Base-by-base conservation (phyloP, 345 rosid genomes). In the Eucalyptus tenuipes region DNA sequence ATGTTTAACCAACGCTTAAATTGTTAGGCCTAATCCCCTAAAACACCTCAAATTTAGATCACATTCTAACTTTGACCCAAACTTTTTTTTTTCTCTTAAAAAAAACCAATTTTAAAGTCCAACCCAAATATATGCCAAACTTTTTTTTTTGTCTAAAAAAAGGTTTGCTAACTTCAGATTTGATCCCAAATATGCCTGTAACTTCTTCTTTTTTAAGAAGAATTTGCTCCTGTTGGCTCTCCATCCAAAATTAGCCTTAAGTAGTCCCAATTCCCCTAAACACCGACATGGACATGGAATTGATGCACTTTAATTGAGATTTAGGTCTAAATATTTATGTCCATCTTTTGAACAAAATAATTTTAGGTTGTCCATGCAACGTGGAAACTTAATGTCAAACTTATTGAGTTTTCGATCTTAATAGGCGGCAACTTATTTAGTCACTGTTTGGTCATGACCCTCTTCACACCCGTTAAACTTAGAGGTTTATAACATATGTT, bases 141-240 rank as follows among this genome's bases (percentile, higher is more conserved):
- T 64, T 14, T 14, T 64, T 29, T 61, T 29, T 61, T 61, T 29
- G 7, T 64, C 37, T n/a, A n/a, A n/a, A n/a, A 29, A n/a, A n/a
- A n/a, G n/a, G n/a, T n/a, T 2, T 29, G 8, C 33, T 27, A 5
- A 64, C 0, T 64, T 64, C 0, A n/a, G 2, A 2, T 15, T 66
- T 17, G 17, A 15, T 66, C 40, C 17, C 40, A 31, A 31, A 31
- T 66, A 17, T 66, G 3, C 20, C 6, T 31, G 3, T 0, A 31
- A 3, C 1, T 31, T 15, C 8, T 7, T 27, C 9, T 29, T 64
- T 64, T 33, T 7, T 1, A 2, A n/a, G 9, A 64, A 7, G 37
- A 64, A 64, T 64, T n/a, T 64, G 40, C 37, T n/a, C 20, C 20
- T 3, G 2, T 64, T n/a, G n/a, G 6, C 11, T 16, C 10, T 64